Base-by-base conservation (phyloP, 192 early-diverging fungal genomes). In the Coemansia sp. region DNA sequence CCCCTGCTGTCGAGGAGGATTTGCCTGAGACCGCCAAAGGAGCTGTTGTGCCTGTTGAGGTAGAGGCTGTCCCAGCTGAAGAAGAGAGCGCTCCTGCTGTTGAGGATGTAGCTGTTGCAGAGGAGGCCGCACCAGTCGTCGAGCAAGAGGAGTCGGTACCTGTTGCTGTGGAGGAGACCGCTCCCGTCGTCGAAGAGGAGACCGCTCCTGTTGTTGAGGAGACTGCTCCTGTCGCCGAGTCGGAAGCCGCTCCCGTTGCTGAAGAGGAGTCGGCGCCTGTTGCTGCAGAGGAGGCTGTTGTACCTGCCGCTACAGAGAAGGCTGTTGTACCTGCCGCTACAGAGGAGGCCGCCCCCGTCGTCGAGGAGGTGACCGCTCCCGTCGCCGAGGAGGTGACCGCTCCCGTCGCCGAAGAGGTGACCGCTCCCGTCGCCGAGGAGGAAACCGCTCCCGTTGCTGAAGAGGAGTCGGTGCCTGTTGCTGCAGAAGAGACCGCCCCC, bases 121-220 rank as follows among this genome's bases (percentile, higher is more conserved):
- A 70, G 60, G 68, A 70, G 18, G 84, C 60, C 34, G 76, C 34
- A 18, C 10, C 61, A 4, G 47, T 36, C 31, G 61, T 31, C 64
- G 69, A 62, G 16, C 11, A 49, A 49, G n/a, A n/a, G n/a, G n/a
- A n/a, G n/a, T n/a, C n/a, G n/a, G n/a, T n/a, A n/a, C n/a, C n/a
- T n/a, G n/a, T n/a, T n/a, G n/a, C n/a, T n/a, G n/a, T n/a, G n/a
- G n/a, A 20, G 5, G 47, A 29, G 5, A 1, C 68, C 3, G 67
- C 27, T 5, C 68, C 68, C 18, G 22, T 29, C 22, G 47, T 15
- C 42, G 68, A 31, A 12, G 46, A 70, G 27, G 70, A 24, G 31
- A 8, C 34, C 7, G 46, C 62, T 16, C 62, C 38, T 1, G 42
- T 27, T 13, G 63, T 51, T 38, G 70, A 71, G 27, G 43, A n/a